phyloP scores from a whole-genome alignment of 768 basidiomycete species.

The Termitomyces sp. region DNA sequence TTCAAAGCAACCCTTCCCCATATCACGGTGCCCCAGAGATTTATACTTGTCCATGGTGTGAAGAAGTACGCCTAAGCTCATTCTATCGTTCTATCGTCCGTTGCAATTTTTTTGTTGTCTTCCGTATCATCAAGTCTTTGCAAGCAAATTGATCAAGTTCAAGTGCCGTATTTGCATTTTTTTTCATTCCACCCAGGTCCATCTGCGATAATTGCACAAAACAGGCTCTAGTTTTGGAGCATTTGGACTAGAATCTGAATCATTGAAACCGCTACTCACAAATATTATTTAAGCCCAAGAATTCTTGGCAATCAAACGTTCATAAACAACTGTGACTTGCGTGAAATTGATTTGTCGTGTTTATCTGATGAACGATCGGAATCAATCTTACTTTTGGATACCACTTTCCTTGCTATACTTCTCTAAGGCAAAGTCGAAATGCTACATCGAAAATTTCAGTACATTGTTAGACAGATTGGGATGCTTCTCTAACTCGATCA shows the following conservation, averaged over 20 bases:
- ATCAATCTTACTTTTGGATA: too few species aligned
- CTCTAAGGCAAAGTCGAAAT: too few species aligned
- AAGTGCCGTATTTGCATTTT: not conserved
- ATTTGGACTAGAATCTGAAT: not conserved
- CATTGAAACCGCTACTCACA: not conserved
- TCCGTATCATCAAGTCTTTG: not conserved
- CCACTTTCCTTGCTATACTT: too few species aligned
- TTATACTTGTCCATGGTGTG: slow-evolving; percentile 1
- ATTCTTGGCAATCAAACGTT: not conserved
- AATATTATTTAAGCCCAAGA: too few species aligned
- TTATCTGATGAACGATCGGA: too few species aligned
- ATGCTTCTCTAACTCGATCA: too few species aligned
- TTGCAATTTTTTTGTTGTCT: not conserved
- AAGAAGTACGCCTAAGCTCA: not conserved
- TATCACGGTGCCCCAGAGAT: not conserved
- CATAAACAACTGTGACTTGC: too few species aligned
- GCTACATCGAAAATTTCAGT: too few species aligned
- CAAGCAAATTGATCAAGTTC: not conserved
- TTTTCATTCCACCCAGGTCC: not conserved
- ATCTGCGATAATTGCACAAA: not conserved
- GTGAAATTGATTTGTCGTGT: too few species aligned
- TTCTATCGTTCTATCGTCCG: not conserved
- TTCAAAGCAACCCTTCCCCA: not conserved
- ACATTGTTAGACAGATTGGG: too few species aligned
- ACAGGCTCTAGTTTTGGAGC: not conserved